These are phyloP conservation scores for Rhododendron mucronatum DNA, from an alignment of 148 eudicot species.

Conservation along the genomic window DNA sequence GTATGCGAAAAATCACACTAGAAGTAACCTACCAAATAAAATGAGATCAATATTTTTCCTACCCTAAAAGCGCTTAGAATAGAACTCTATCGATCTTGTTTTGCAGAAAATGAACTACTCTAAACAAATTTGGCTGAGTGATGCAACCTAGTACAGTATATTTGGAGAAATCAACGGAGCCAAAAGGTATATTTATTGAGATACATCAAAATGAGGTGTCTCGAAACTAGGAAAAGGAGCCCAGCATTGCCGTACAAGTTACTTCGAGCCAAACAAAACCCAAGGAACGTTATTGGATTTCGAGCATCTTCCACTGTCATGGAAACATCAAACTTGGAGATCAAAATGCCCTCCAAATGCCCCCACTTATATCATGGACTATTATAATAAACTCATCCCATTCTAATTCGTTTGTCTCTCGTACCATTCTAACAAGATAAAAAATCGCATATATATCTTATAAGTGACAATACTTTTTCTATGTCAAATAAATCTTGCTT, in stretches of 20 bases:
- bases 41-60: neutral
- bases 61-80: neutral
- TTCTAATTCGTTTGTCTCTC: too few relatives aligned
- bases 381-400: neutral
- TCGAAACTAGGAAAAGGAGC: constrained; percentile 4
- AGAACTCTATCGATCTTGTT: neutral
- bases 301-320: neutral
- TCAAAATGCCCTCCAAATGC: neutral
- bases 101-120: too few relatives aligned
- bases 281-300: neutral
- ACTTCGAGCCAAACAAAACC: neutral
- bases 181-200: too few relatives aligned
- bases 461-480: too few relatives aligned
- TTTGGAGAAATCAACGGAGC: neutral
- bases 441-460: too few relatives aligned
- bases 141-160: neutral
- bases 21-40: neutral
- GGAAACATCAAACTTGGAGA: neutral
- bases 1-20: neutral
- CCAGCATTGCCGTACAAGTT: constrained; percentile 17
- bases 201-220: neutral
- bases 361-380: neutral
- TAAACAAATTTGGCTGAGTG: too few relatives aligned
- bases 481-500: too few relatives aligned
- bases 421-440: too few relatives aligned